These are phyloP conservation scores for Boeremia exigua DNA, from an alignment of 2,329 filamentous ascomycete species.

Conservation along the genomic window DNA sequence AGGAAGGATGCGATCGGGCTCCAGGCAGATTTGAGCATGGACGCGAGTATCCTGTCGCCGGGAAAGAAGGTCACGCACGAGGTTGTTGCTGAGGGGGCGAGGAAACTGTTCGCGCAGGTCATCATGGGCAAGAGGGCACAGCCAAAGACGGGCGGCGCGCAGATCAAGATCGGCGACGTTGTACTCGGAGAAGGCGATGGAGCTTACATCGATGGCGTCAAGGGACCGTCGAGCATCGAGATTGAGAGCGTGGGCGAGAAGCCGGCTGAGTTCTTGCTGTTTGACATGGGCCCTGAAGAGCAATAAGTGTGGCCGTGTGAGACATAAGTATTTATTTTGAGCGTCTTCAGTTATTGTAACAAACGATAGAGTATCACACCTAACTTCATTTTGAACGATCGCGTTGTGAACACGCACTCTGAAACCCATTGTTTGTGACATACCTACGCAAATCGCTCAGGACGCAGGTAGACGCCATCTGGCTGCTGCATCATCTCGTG, in stretches of 20 bases:
- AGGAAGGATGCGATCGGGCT: slow-evolving; percentile 77
- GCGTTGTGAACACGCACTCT: background rate
- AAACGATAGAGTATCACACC: background rate
- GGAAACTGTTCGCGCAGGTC: slow-evolving; percentile 81
- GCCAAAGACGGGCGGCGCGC: slow-evolving; percentile 73
- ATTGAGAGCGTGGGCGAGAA: slow-evolving; percentile 56
- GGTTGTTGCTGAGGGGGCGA: slow-evolving; percentile 67
- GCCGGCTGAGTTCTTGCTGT: slow-evolving; percentile 57
- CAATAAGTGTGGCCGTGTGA: slow-evolving; percentile 10
- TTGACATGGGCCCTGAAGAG: slow-evolving; percentile 53
- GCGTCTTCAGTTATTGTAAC: background rate
- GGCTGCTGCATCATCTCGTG: background rate
- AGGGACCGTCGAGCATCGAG: slow-evolving; percentile 52
- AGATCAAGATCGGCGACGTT: slow-evolving; percentile 71
- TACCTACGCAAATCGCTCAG: slow-evolving; percentile 1
- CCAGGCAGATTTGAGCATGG: slow-evolving; percentile 85
- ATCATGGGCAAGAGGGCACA: slow-evolving; percentile 67
- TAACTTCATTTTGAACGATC: background rate
- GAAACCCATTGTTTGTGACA: background rate
- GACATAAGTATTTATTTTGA: background rate
- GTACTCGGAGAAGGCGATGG: slow-evolving; percentile 79
- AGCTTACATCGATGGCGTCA: slow-evolving; percentile 69
- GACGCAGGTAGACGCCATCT: background rate
- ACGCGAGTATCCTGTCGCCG: slow-evolving; percentile 73
- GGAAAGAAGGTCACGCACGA: slow-evolving; percentile 72